Conservation (phyloP, 306 rosid genomes). For the Fragaria nilgerrensis region DNA sequence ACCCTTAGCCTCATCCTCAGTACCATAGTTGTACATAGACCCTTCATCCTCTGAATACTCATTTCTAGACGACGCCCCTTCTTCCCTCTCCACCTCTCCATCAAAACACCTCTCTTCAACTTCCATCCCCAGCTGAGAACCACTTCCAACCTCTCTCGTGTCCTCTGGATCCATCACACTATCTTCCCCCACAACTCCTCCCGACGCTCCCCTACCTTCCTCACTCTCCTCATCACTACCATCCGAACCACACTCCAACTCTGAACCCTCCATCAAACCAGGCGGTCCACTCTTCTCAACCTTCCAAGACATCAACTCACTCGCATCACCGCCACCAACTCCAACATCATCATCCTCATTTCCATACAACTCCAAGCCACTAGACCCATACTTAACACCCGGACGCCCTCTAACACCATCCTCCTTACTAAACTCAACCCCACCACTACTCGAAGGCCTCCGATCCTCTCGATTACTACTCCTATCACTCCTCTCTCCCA, state of each 20-base stretch:
- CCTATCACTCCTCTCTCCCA: constrained; percentile 40
- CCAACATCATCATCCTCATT: constrained; percentile 32
- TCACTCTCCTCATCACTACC: constrained; percentile 20
- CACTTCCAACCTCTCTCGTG: constrained; percentile 26
- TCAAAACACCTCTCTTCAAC: constrained; percentile 26
- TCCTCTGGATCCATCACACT: constrained; percentile 3
- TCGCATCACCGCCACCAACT: constrained; percentile 24
- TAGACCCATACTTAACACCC: constrained; percentile 28
- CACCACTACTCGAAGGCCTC: constrained; percentile 26
- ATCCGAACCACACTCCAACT: constrained; percentile 19
- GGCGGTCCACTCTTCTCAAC: constrained; percentile 29
- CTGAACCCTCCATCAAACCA: constrained; percentile 24
- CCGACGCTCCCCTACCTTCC: constrained; percentile 11
- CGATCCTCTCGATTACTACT: constrained; percentile 23
- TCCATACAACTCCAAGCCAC: constrained; percentile 53
- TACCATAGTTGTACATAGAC: constrained; percentile 55
- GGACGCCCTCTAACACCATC: constrained; percentile 4
- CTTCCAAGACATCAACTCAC: constrained; percentile 43
- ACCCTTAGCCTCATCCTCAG: constrained; percentile 37
- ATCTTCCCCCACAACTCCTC: constrained; percentile 17
- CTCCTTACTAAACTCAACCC: constrained; percentile 21
- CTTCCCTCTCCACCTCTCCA: constrained; percentile 38
- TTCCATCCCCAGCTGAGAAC: constrained; percentile 6
- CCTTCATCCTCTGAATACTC: constrained; percentile 74
- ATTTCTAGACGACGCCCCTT: constrained; percentile 36